A percentile compares a stretch with the other conserved stretches of the same genome.
Evolutionary conservation across 345 rosid genomes (phyloP).

Genomic region (Hypericum androsaemum): DNA sequence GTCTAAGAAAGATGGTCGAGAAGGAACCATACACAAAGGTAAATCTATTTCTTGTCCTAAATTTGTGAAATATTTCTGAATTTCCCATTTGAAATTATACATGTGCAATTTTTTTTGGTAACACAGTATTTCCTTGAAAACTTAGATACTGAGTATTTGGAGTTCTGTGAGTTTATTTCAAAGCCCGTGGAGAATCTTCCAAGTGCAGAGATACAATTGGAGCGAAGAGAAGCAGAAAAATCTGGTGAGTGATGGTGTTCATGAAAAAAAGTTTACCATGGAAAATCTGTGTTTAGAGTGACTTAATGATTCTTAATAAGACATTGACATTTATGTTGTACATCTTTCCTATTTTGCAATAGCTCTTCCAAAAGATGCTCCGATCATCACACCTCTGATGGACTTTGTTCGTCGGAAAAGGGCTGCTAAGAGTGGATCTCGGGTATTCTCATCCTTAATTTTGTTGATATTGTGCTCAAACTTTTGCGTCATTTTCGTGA

Average conservation of each 20-base stretch:
- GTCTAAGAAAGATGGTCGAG: slow-evolving; percentile 56
- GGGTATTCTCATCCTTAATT: slow-evolving; percentile 21
- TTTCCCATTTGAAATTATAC: slow-evolving; percentile 6
- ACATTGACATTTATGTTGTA: neutral
- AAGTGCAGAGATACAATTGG: slow-evolving; percentile 67
- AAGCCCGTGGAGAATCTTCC: slow-evolving; percentile 75
- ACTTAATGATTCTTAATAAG: neutral
- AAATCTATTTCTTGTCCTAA: slow-evolving; percentile 9
- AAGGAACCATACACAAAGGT: slow-evolving; percentile 58
- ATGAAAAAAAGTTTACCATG: neutral
- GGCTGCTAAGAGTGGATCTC: slow-evolving; percentile 38
- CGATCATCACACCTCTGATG: slow-evolving; percentile 59
- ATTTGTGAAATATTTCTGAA: neutral
- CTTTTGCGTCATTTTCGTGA: neutral
- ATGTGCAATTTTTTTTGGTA: slow-evolving; percentile 14
- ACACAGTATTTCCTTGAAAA: slow-evolving; percentile 20
- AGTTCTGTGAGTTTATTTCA: slow-evolving; percentile 57
- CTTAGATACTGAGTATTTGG: slow-evolving; percentile 69
- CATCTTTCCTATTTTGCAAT: neutral
- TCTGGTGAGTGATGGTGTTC: slow-evolving; percentile 33
- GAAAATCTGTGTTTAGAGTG: neutral
- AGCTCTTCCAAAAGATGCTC: slow-evolving; percentile 36
- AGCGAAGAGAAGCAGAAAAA: slow-evolving; percentile 61
- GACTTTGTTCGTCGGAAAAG: slow-evolving; percentile 59
- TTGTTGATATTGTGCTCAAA: neutral